Conservation (phyloP, 495 filamentous ascomycete genomes). For the Neurospora pannonica region DNA sequence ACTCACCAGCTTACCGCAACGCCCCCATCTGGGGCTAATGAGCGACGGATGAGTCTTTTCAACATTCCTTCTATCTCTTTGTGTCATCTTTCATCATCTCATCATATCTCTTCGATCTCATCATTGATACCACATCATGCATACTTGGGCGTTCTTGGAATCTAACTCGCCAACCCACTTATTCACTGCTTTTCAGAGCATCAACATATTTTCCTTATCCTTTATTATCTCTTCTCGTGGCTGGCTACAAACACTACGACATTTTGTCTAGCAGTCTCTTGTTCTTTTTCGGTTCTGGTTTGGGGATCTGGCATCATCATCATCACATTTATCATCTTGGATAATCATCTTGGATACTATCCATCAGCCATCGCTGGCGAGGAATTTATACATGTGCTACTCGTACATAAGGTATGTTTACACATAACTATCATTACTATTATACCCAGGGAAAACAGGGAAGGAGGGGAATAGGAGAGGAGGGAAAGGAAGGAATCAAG, state of each 20-base stretch:
- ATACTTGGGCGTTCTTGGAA: neutral
- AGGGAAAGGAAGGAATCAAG: neutral
- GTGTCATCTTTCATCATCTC: neutral
- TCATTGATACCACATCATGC: neutral
- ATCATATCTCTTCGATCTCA: neutral
- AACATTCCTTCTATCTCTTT: conserved; percentile 2
- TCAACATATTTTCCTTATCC: neutral
- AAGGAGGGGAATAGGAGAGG: neutral
- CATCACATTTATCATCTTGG: neutral
- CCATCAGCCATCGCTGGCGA: neutral
- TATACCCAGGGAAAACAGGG: neutral
- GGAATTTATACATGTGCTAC: neutral
- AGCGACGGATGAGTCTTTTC: neutral
- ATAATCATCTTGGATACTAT: neutral
- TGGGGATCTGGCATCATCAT: neutral
- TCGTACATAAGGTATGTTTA: neutral
- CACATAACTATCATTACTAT: neutral
- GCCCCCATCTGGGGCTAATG: conserved; percentile 37
- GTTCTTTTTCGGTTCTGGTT: neutral
- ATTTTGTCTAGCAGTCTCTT: neutral
- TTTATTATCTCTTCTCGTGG: neutral
- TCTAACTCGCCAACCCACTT: neutral
- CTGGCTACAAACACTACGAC: neutral
- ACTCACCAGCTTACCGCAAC: conserved; percentile 37
- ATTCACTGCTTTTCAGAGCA: neutral